Evolutionary conservation across 176 grass and related monocot genomes (phyloP).

Genomic region (Zoysia japonica): DNA sequence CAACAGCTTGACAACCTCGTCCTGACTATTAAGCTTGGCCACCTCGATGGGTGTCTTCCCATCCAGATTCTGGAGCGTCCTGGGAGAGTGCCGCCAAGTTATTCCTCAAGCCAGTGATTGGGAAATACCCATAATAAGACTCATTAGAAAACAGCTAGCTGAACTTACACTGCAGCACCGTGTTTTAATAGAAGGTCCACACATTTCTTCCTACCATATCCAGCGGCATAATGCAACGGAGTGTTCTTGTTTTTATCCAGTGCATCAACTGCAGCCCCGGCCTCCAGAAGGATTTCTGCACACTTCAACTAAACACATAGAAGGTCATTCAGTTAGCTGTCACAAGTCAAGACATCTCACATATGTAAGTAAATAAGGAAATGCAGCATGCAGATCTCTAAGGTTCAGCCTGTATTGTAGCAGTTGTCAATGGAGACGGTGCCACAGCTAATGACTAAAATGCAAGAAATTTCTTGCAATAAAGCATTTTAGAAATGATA

Average conservation of each 20-base stretch:
- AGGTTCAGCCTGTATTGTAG: background rate
- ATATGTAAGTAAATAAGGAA: conserved; percentile 7
- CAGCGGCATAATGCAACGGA: conserved; percentile 81
- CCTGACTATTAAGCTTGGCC: conserved; percentile 78
- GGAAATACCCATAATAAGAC: background rate
- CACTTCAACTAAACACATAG: conserved; percentile 57
- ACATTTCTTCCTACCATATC: conserved; percentile 83
- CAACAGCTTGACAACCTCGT: conserved; percentile 81
- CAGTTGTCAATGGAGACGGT: background rate
- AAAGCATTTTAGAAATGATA: background rate
- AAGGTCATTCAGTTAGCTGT: conserved; percentile 11
- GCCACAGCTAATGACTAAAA: background rate
- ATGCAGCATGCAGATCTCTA: background rate
- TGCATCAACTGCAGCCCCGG: conserved; percentile 64
- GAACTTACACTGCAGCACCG: conserved; percentile 88
- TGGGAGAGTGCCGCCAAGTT: conserved; percentile 30
- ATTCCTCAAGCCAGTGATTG: background rate
- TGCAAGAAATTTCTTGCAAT: conserved; percentile 2
- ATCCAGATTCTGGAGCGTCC: conserved; percentile 82
- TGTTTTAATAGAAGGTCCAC: conserved; percentile 77
- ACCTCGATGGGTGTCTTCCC: conserved; percentile 87
- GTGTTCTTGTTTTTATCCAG: conserved; percentile 94
- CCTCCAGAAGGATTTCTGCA: conserved; percentile 68
- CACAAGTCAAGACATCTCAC: background rate
- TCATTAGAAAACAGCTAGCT: background rate